Conservation (phyloP, 2,329 filamentous ascomycete species). For the Trichoderma semiorbis region DNA sequence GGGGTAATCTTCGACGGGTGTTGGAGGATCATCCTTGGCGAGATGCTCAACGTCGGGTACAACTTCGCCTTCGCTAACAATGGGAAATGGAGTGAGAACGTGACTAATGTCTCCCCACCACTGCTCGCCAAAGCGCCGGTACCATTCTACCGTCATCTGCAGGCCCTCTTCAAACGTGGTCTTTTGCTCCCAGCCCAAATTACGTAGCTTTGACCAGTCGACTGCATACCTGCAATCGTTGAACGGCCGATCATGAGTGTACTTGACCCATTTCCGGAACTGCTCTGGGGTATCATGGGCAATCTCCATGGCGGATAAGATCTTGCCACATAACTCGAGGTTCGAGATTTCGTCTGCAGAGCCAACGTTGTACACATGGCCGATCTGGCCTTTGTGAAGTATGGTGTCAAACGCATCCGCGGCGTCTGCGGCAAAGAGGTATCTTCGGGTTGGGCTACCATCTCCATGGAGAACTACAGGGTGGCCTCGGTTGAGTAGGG, state of each 20-base stretch:
- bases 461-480: constrained; percentile 74
- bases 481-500: constrained; percentile 62
- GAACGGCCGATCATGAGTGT: constrained; percentile 74
- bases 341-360: constrained; percentile 77
- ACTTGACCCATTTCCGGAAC: constrained; percentile 64
- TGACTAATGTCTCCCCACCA: constrained; percentile 73
- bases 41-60: constrained; percentile 45
- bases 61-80: constrained; percentile 54
- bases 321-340: constrained; percentile 60
- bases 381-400: constrained; percentile 69
- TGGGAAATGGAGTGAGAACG: constrained; percentile 65
- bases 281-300: constrained; percentile 48
- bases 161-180: constrained; percentile 63
- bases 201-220: constrained; percentile 63
- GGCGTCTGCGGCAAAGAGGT: constrained; percentile 75
- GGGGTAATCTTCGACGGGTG: constrained; percentile 24
- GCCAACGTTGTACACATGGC: constrained; percentile 79
- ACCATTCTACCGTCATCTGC: constrained; percentile 65
- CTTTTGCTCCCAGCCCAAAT: constrained; percentile 67
- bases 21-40: constrained; percentile 34
- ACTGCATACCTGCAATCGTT: constrained; percentile 73
- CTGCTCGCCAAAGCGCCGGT: constrained; percentile 58
- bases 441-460: constrained; percentile 69
- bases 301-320: constrained; percentile 62
- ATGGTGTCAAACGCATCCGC: constrained; percentile 82